Evolutionary conservation across 1,139 yeast species (phyloP).

Genomic region (Candida albicans): DNA sequence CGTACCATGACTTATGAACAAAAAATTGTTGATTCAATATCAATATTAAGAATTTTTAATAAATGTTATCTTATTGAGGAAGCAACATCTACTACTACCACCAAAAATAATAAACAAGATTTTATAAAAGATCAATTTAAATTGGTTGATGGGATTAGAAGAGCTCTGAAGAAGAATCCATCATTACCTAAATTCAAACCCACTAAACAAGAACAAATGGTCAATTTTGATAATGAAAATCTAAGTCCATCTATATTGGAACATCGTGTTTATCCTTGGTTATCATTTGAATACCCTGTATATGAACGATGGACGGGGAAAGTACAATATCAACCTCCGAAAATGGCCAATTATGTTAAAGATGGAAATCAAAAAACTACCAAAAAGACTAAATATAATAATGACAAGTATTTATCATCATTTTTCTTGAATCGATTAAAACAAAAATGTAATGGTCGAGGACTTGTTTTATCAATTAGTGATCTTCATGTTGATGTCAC

Average conservation of each 20-base stretch:
- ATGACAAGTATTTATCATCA: conserved; percentile 2
- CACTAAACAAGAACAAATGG: conserved; percentile 14
- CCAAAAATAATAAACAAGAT: conserved; percentile 9
- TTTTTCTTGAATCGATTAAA: conserved; percentile 28
- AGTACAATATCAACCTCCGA: conserved; percentile 36
- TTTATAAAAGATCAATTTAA: conserved; percentile 11
- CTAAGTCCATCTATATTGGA: conserved; percentile 28
- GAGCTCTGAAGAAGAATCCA: conserved; percentile 5
- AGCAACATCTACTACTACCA: conserved; percentile 13
- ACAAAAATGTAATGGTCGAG: conserved; percentile 29
- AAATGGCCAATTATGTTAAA: conserved; percentile 24
- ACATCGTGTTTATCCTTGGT: conserved; percentile 47
- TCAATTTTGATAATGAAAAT: conserved; percentile 15
- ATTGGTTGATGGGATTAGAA: conserved; percentile 7
- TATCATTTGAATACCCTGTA: conserved; percentile 41
- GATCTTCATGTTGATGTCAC: conserved; percentile 32
- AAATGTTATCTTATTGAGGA: conserved; percentile 39
- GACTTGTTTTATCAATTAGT: conserved; percentile 38
- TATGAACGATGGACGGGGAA: conserved; percentile 51
- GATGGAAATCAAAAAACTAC: conserved; percentile 13
- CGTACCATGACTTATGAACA: conserved; percentile 23
- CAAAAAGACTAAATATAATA: conserved; percentile 10
- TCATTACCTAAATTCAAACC: conserved; percentile 6
- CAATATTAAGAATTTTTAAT: conserved; percentile 46
- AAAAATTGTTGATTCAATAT: conserved; percentile 35